These are phyloP conservation scores for Apiotrichum porosum DNA, from an alignment of 1,284 basidiomycete genomes.

Conservation along the genomic window DNA sequence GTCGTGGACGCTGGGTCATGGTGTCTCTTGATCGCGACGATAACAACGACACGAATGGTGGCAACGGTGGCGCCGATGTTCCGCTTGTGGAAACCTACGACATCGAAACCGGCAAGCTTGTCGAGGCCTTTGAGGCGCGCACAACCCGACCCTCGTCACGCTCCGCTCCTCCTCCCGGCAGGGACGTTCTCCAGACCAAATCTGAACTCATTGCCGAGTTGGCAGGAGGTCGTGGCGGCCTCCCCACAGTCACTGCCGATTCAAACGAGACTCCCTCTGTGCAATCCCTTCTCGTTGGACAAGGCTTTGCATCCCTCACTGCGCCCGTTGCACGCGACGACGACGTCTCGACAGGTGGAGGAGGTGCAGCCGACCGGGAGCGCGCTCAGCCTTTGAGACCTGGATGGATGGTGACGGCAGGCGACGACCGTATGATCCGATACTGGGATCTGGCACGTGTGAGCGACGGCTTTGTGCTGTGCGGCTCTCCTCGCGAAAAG, in stretches of 20 bases:
- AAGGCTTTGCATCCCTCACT: constrained; percentile 26
- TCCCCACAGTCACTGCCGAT: constrained; percentile 13
- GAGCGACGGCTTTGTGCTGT: constrained; percentile 40
- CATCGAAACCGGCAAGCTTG: constrained; percentile 46
- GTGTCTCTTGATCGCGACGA: constrained; percentile 61
- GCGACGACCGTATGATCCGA: constrained; percentile 43
- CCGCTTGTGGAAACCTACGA: constrained; percentile 46
- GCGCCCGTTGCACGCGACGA: constrained; percentile 13
- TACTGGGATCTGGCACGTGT: constrained; percentile 41
- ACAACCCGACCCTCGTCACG: constrained; percentile 17
- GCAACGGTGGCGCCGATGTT: background rate
- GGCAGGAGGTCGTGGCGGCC: constrained; percentile 12
- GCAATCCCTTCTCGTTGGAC: constrained; percentile 29
- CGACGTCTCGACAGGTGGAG: background rate
- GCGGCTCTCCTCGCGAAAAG: constrained; percentile 43
- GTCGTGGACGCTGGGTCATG: constrained; percentile 75
- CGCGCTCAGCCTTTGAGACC: constrained; percentile 1
- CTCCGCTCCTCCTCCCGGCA: background rate
- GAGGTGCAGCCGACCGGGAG: too few relatives aligned
- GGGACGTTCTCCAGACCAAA: constrained; percentile 25
- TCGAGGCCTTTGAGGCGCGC: constrained; percentile 44
- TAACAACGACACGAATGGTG: constrained; percentile 4
- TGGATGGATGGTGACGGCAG: constrained; percentile 43
- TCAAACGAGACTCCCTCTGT: constrained; percentile 13
- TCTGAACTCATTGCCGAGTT: constrained; percentile 29